Conservation (phyloP, 805 yeast species). For the Dipodascus albidus region DNA sequence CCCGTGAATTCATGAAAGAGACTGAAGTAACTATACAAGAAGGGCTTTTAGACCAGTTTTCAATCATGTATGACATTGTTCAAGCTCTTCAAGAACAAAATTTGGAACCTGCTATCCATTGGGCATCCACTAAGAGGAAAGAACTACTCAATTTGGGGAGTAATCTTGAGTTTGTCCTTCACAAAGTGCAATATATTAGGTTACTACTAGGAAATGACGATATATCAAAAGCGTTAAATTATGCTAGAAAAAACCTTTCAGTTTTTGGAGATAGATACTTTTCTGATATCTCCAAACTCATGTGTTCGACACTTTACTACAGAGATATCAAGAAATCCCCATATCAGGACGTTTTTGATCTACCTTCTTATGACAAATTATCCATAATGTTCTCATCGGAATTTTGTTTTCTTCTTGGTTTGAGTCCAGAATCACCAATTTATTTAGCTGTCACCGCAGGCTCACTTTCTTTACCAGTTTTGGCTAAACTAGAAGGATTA, state of each 20-base stretch:
- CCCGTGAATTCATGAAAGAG: slow-evolving; percentile 24
- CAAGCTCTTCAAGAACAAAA: slow-evolving; percentile 27
- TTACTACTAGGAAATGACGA: slow-evolving; percentile 14
- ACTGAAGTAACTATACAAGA: slow-evolving; percentile 23
- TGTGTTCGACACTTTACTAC: slow-evolving; percentile 28
- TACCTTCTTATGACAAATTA: slow-evolving; percentile 23
- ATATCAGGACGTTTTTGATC: slow-evolving; percentile 17
- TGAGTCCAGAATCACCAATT: slow-evolving; percentile 43
- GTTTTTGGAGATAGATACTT: slow-evolving; percentile 31
- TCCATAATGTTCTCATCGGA: slow-evolving; percentile 33
- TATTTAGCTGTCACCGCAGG: slow-evolving; percentile 41
- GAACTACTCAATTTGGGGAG: slow-evolving; percentile 27
- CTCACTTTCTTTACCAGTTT: slow-evolving; percentile 40
- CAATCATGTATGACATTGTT: slow-evolving; percentile 33
- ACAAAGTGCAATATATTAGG: slow-evolving; percentile 31
- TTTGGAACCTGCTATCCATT: slow-evolving; percentile 35
- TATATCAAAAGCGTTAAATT: slow-evolving; percentile 23
- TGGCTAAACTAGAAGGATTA: slow-evolving; percentile 37
- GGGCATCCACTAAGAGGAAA: slow-evolving; percentile 30
- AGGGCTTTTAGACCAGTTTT: slow-evolving; percentile 28
- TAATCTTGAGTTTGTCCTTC: slow-evolving; percentile 35
- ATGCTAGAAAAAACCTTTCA: slow-evolving; percentile 33
- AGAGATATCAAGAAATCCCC: slow-evolving; percentile 15
- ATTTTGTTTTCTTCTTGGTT: slow-evolving; percentile 37
- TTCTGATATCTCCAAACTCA: slow-evolving; percentile 33